Evolutionary conservation across 768 basidiomycete species (phyloP).

Genomic region (Mycena crocata): DNA sequence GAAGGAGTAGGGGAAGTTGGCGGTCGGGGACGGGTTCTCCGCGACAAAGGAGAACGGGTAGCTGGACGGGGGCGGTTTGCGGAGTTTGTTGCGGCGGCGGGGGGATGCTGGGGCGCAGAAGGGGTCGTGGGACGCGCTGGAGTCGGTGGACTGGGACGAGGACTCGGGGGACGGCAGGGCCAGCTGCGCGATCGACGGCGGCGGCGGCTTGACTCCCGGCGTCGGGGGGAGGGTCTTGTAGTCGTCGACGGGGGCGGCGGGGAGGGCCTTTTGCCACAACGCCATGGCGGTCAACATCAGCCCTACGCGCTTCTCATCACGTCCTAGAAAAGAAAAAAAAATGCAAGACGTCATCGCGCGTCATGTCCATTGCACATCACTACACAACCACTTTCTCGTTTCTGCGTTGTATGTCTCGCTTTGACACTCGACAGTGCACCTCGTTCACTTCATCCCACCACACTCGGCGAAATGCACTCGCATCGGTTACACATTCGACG

Average conservation of each 20-base stretch:
- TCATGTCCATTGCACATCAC: too few relatives aligned
- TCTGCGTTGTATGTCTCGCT: too few relatives aligned
- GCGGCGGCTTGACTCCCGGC: conserved; percentile 16
- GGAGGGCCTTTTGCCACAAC: neutral
- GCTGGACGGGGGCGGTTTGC: conserved; percentile 29
- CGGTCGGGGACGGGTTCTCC: conserved; percentile 18
- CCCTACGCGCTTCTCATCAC: too few relatives aligned
- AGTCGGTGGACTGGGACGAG: conserved; percentile 21
- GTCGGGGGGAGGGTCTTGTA: conserved; percentile 17
- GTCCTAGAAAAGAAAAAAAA: too few relatives aligned
- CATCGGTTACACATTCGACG: too few relatives aligned
- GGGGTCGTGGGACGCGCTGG: conserved; percentile 27
- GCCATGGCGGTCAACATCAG: conserved; percentile 1
- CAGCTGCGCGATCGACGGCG: conserved; percentile 29
- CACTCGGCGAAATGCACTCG: too few relatives aligned
- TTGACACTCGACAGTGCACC: too few relatives aligned
- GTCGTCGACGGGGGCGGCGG: neutral
- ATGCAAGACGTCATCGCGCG: too few relatives aligned
- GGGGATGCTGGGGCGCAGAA: neutral
- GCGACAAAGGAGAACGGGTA: conserved; percentile 33
- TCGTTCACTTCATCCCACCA: too few relatives aligned
- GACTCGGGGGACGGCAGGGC: conserved; percentile 33
- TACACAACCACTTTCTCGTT: too few relatives aligned
- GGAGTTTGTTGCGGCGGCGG: conserved; percentile 19
- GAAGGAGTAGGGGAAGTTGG: conserved; percentile 30